Percentiles rank a stretch among this genome's conserved stretches.
phyloP scores from a whole-genome alignment of 768 basidiomycete genomes.

The Trametes coccinea region DNA sequence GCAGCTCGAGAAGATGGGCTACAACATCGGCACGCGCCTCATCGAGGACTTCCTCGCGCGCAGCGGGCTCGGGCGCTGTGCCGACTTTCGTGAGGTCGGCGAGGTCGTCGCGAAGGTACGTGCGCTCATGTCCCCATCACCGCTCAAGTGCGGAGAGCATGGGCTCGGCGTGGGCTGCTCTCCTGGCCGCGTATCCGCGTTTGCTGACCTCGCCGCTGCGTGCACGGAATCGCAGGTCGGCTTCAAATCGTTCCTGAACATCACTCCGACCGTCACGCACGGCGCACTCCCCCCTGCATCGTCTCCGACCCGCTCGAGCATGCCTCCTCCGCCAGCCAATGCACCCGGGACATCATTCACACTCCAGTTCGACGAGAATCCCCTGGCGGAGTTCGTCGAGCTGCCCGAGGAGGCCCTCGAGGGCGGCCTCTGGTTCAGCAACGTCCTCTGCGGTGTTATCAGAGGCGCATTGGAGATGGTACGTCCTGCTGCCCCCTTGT shows the following conservation, averaged over 20 bases:
- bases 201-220: not conserved
- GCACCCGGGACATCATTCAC: constrained; percentile 65
- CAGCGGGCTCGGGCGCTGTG: constrained; percentile 87
- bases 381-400: constrained; percentile 95
- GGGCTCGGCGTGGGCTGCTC: too few species aligned
- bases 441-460: constrained; percentile 92
- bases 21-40: constrained; percentile 93
- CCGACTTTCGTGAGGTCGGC: constrained; percentile 91
- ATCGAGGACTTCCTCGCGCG: constrained; percentile 98
- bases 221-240: constrained; percentile 64
- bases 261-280: constrained; percentile 82
- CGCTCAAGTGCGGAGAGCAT: too few species aligned
- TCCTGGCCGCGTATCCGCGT: too few species aligned
- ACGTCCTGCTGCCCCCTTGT: not conserved
- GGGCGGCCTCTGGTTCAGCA: constrained; percentile 95
- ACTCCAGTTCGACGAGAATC: constrained; percentile 92
- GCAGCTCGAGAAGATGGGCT: constrained; percentile 99
- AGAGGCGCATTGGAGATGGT: constrained; percentile 97
- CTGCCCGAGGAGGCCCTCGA: constrained; percentile 91
- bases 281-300: constrained; percentile 51
- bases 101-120: constrained; percentile 92
- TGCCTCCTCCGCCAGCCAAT: constrained; percentile 39
- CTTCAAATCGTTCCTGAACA: constrained; percentile 96
- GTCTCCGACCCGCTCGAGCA: constrained; percentile 40
- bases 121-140: constrained; percentile 2